Evolutionary conservation across 225 moss, liverwort and hornwort species (phyloP).

Genomic region (Ulota crispa): DNA sequence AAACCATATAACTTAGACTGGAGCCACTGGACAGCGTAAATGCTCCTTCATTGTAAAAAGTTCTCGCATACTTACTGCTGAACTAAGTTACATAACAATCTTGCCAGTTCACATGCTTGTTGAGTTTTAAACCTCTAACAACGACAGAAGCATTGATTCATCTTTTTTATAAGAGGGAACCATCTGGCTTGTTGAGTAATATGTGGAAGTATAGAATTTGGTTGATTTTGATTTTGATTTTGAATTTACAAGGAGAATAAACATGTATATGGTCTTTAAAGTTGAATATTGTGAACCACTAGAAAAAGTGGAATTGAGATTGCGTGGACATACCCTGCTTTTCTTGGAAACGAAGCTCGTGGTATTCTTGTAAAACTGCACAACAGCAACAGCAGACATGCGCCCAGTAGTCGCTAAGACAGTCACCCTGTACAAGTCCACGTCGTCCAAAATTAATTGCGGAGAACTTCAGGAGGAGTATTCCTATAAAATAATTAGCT

Average conservation of each 20-base stretch:
- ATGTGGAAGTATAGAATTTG: neutral
- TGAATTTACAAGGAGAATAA: neutral
- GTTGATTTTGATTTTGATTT: neutral
- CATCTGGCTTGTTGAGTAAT: neutral
- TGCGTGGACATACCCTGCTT: conserved; percentile 35
- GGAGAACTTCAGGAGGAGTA: neutral
- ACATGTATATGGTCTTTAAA: neutral
- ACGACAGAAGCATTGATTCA: too few species aligned
- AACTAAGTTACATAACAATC: too few species aligned
- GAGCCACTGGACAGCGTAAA: too few species aligned
- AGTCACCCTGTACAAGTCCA: conserved; percentile 43
- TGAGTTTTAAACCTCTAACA: too few species aligned
- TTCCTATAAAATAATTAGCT: neutral
- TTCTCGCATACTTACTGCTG: too few species aligned
- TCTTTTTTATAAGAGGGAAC: too few species aligned
- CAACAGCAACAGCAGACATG: conserved; percentile 66
- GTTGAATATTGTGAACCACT: neutral
- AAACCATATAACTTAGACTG: too few species aligned
- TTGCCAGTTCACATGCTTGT: too few species aligned
- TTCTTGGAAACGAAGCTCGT: conserved; percentile 52
- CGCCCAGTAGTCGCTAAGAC: conserved; percentile 51
- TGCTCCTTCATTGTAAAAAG: too few species aligned
- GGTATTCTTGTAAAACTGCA: conserved; percentile 52
- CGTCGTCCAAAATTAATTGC: neutral
- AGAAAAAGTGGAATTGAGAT: neutral